phyloP scores from a whole-genome alignment of 139 green algal genomes.

The Chlamydomonas sp. region DNA sequence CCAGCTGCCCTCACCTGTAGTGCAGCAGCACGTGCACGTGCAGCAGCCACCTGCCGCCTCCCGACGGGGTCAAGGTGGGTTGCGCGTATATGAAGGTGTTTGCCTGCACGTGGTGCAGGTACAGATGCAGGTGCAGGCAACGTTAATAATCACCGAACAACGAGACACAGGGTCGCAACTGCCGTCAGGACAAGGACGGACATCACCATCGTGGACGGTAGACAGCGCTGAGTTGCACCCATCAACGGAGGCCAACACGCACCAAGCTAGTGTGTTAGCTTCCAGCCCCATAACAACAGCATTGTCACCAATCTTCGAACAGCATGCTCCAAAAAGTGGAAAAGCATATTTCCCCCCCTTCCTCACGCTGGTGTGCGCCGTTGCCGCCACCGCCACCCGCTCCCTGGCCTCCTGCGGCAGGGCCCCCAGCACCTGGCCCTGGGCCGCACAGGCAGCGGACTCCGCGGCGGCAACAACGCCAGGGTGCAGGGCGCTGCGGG shows the following conservation, averaged over 20 bases:
- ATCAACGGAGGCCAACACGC: too few species aligned
- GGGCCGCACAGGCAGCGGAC: not conserved
- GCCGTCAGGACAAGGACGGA: too few species aligned
- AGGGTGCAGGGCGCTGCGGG: not conserved
- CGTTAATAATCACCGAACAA: not conserved
- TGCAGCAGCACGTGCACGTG: slow-evolving; percentile 7
- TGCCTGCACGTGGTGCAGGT: too few species aligned
- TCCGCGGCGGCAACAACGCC: not conserved
- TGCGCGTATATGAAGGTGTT: slow-evolving; percentile 4
- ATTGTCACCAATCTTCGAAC: too few species aligned
- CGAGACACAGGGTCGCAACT: not conserved
- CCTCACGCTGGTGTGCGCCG: not conserved
- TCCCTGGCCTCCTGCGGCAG: not conserved
- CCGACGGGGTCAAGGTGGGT: not conserved
- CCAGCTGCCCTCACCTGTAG: not conserved
- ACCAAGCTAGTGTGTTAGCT: too few species aligned
- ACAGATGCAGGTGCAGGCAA: not conserved
- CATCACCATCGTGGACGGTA: too few species aligned
- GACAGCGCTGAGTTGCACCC: too few species aligned
- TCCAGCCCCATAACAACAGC: too few species aligned
- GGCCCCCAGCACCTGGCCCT: not conserved
- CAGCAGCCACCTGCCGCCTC: slow-evolving; percentile 2
- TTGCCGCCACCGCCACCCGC: slow-evolving; percentile 13
- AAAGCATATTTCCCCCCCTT: too few species aligned
- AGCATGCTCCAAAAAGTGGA: too few species aligned